These are phyloP conservation scores for Sphaceloma murrayae DNA, from an alignment of 2,329 filamentous ascomycete species.

Conservation along the genomic window DNA sequence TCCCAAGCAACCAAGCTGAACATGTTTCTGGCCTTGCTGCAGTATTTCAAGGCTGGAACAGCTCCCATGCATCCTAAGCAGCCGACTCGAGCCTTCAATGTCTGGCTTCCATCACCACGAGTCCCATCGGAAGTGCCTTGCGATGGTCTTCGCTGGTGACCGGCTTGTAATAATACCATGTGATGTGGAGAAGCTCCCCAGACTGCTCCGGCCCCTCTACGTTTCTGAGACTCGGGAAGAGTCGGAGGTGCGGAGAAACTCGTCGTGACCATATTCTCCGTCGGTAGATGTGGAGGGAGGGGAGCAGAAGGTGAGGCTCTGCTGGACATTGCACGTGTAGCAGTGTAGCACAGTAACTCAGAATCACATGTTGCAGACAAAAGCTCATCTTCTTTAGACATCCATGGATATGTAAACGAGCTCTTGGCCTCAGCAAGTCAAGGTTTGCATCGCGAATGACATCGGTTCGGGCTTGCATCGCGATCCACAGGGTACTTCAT, in stretches of 20 bases:
- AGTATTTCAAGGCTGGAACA: neutral
- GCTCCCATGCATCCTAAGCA: neutral
- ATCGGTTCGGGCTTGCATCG: neutral
- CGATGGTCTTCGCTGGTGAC: too few relatives aligned
- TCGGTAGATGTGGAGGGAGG: conserved; percentile 1
- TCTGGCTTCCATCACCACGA: neutral
- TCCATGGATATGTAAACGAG: too few relatives aligned
- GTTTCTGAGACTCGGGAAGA: conserved; percentile 2
- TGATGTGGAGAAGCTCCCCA: conserved; percentile 10
- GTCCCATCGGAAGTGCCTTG: too few relatives aligned
- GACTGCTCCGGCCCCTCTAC: neutral
- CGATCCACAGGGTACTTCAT: neutral
- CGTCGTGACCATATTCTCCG: conserved; percentile 5
- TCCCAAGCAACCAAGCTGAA: neutral
- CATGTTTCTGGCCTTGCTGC: neutral
- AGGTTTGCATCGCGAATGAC: too few relatives aligned
- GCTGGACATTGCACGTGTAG: too few relatives aligned
- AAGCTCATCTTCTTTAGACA: too few relatives aligned
- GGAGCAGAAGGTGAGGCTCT: too few relatives aligned
- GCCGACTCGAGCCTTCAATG: neutral
- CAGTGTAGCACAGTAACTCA: too few relatives aligned
- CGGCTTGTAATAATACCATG: too few relatives aligned
- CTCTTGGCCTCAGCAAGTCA: neutral
- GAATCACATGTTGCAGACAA: neutral
- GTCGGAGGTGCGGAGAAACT: conserved; percentile 9